Evolutionary conservation across 306 rosid species (phyloP).

Genomic region (Luffa acutangula): DNA sequence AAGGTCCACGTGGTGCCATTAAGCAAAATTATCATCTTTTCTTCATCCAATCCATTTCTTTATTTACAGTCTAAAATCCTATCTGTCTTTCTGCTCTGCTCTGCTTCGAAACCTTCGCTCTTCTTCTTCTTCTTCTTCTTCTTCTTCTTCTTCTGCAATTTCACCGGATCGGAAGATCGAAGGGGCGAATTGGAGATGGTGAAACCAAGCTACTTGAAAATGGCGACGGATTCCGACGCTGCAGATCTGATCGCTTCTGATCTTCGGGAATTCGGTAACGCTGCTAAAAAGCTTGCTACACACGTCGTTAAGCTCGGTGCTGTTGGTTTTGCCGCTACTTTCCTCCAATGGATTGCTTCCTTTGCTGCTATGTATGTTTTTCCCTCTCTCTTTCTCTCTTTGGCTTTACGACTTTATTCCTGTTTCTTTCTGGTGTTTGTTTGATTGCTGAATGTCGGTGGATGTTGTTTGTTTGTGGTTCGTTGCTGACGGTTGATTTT

Average conservation of each 20-base stretch:
- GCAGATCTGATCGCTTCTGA: constrained; percentile 37
- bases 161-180: neutral
- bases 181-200: constrained; percentile 1
- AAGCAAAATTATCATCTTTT: neutral
- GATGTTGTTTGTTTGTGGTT: neutral
- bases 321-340: constrained; percentile 45
- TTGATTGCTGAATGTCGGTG: neutral
- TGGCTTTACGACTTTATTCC: neutral
- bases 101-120: neutral
- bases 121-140: neutral
- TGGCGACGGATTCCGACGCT: constrained; percentile 29
- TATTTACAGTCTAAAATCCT: neutral
- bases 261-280: constrained; percentile 37
- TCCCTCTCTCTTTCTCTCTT: neutral
- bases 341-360: constrained; percentile 61
- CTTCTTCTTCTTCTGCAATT: neutral
- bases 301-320: constrained; percentile 51
- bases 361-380: constrained; percentile 60
- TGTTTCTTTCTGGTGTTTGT: neutral
- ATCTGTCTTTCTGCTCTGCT: neutral
- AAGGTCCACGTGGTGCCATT: neutral
- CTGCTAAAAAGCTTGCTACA: constrained; percentile 39
- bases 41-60: neutral
- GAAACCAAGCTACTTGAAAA: constrained; percentile 27
- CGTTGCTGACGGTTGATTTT: neutral